Evolutionary conservation across 768 basidiomycete genomes (phyloP), one percentile per base, ranked within the genome.

Genomic region (Panaeolus papilionaceus): DNA sequence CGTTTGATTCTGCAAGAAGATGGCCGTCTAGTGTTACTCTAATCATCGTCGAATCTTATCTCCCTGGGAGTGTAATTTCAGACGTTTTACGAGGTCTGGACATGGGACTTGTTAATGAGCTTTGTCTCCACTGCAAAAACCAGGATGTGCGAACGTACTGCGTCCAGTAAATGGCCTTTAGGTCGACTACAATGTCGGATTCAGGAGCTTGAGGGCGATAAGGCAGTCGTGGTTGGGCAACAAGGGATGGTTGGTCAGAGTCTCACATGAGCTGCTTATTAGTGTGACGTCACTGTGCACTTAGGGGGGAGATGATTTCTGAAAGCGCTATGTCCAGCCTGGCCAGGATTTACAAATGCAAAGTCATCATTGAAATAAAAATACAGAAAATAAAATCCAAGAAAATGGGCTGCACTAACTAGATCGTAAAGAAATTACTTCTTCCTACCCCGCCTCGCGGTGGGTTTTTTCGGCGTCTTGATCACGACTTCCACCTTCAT

Each of bases 1-100:
- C 76, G 69, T 81, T 76, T 7, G 84, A 86, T 64, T 91, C 84
- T 0, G 92, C 92, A 71, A 94, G 81, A 14, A 83, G 76, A 12
- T 76, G 76, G 28, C 82, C 84, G 71, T 87, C 79, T 67, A 88
- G 71, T 2, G 80, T 78, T 37, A 86, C 90, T 77, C 84, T 87
- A 63, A 79, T 70, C 82, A 90, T 83, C 47, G 18, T 77, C 39
- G 11, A 49, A 49, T 49, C 47, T 6, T 23, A 49, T 45, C 45
- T 45, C 7, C n/a, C 5, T 33, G 33, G 33, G 5, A 3, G 45
- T 16, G 12, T 10, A 11, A 2, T 2, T 40, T 40, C 4, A 40
- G 9, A 40, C 9, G 39, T 40, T 40, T 40, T 6, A 40, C 1
- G 45, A 14, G 39, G 9, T 14, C 45, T 45, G 26, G 7, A 49